phyloP scores from a whole-genome alignment of 1,139 yeast species.

The Arxiozyma bovina region DNA sequence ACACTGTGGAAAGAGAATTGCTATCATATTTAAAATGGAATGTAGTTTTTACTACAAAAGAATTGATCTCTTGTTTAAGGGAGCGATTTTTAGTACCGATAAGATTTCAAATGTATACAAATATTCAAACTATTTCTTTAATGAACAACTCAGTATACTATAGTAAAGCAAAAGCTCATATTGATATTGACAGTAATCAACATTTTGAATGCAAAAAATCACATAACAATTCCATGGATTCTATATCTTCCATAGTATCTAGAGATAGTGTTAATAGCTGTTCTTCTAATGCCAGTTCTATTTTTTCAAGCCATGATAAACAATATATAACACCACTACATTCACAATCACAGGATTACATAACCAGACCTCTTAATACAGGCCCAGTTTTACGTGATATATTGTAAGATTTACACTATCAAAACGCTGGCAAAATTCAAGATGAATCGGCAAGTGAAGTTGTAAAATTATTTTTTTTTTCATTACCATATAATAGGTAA shows the following conservation, averaged over 20 bases:
- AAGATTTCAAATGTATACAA: conserved; percentile 32
- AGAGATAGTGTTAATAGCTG: neutral
- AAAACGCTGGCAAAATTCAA: too few relatives aligned
- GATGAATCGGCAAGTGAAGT: too few relatives aligned
- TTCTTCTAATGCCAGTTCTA: neutral
- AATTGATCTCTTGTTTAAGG: conserved; percentile 57
- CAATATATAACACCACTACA: neutral
- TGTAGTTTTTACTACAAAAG: conserved; percentile 58
- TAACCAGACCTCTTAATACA: neutral
- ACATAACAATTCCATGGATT: conserved; percentile 1
- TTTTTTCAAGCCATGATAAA: neutral
- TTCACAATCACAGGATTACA: neutral
- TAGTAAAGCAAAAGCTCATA: neutral
- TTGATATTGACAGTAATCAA: neutral
- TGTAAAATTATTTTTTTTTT: too few relatives aligned
- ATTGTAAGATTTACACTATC: too few relatives aligned
- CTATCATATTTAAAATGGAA: conserved; percentile 81
- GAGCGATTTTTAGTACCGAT: conserved; percentile 64
- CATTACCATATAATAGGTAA: too few relatives aligned
- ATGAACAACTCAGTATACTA: conserved; percentile 6
- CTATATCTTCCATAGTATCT: conserved; percentile 1
- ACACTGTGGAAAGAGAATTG: conserved; percentile 84
- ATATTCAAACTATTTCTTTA: neutral
- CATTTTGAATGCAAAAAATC: neutral
- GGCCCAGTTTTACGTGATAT: neutral